These are phyloP conservation scores for Porphyridium purpureum DNA, from an alignment of 23 red algal genomes.

Conservation along the genomic window DNA sequence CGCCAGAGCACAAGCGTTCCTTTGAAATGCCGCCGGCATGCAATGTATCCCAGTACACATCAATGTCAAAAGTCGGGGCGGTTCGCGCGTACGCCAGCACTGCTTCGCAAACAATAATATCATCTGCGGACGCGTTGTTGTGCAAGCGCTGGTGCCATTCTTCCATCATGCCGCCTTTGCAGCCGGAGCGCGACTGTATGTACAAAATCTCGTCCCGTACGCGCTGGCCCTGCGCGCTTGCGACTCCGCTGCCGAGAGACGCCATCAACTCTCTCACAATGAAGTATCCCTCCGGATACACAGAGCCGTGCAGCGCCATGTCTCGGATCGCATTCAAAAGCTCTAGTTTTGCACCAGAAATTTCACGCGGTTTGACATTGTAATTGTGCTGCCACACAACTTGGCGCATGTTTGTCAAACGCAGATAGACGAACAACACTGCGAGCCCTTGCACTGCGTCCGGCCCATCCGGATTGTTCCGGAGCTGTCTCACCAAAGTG, in stretches of 20 bases:
- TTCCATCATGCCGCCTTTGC: constrained; percentile 5
- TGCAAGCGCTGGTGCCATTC: constrained; percentile 18
- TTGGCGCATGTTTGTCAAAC: constrained; percentile 1
- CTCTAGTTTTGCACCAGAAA: too few species aligned
- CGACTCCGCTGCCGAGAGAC: not conserved
- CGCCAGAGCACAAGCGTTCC: constrained; percentile 4
- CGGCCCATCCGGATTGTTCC: too few species aligned
- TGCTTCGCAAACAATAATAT: constrained; percentile 9
- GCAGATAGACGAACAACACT: constrained; percentile 4
- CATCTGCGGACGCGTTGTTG: constrained; percentile 15
- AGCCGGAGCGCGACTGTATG: constrained; percentile 5
- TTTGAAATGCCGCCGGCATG: not conserved
- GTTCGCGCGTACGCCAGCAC: constrained; percentile 3
- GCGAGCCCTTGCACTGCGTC: too few species aligned
- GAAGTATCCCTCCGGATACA: too few species aligned
- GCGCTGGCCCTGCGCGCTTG: constrained; percentile 6
- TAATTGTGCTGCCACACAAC: constrained; percentile 13
- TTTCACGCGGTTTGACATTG: constrained; percentile 6
- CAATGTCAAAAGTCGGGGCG: not conserved
- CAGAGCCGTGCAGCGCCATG: too few species aligned
- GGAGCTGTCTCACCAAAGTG: not conserved
- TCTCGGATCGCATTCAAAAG: too few species aligned
- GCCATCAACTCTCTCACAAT: too few species aligned
- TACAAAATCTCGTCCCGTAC: constrained; percentile 13
- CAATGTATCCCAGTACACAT: constrained; percentile 8